Evolutionary conservation across 495 filamentous ascomycete species (phyloP).

Genomic region (Daldinia bambusicola): DNA sequence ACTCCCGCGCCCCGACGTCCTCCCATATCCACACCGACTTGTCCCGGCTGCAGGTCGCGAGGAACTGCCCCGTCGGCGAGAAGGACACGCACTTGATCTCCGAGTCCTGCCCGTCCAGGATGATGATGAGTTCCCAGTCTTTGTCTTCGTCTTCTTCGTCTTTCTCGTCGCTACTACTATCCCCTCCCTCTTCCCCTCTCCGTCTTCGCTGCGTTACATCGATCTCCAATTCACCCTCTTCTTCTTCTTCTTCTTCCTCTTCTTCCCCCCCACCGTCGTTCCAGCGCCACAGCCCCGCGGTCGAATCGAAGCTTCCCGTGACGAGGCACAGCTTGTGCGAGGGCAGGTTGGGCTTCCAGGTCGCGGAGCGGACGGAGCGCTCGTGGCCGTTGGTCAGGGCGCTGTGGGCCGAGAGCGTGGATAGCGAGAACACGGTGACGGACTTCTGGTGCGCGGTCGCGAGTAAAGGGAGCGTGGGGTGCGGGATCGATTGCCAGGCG

Average conservation of each 20-base stretch:
- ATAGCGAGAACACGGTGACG: conserved; percentile 87
- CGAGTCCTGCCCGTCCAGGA: conserved; percentile 92
- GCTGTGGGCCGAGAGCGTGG: conserved; percentile 78
- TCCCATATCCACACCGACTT: conserved; percentile 99
- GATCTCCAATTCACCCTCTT: conserved; percentile 39
- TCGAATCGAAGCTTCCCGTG: conserved; percentile 90
- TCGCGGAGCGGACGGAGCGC: conserved; percentile 78
- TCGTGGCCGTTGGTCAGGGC: conserved; percentile 88
- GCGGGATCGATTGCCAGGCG: conserved; percentile 84
- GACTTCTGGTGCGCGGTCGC: conserved; percentile 88
- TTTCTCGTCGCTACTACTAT: conserved; percentile 28
- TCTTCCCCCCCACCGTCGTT: conserved; percentile 55
- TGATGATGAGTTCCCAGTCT: conserved; percentile 86
- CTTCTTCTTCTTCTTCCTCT: conserved; percentile 13
- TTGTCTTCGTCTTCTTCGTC: conserved; percentile 74
- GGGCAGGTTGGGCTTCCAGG: conserved; percentile 80
- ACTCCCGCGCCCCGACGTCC: conserved; percentile 73
- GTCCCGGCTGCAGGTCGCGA: conserved; percentile 91
- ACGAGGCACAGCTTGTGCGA: conserved; percentile 78
- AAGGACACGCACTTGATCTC: conserved; percentile 91
- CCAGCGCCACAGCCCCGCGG: conserved; percentile 86
- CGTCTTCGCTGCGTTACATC: conserved; percentile 23
- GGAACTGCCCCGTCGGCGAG: conserved; percentile 78
- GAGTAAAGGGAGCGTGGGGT: conserved; percentile 86
- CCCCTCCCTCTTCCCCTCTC: conserved; percentile 21